Evolutionary conservation across 75 land plant species (phyloP).

Genomic region (Pinus tabuliformis): DNA sequence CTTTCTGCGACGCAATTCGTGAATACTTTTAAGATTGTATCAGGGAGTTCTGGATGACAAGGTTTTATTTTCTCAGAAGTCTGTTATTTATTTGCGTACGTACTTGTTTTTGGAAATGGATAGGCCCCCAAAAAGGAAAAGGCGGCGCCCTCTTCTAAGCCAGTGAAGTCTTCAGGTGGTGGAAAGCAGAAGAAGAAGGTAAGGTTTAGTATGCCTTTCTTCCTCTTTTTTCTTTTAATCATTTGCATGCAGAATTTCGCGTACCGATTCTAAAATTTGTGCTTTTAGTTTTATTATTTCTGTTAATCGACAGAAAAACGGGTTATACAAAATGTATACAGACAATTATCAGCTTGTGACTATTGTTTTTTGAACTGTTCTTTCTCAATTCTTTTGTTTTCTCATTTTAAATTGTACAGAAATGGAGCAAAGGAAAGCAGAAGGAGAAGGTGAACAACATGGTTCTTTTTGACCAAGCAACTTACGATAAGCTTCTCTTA

Average conservation of each 20-base stretch:
- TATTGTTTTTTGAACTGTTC: background rate
- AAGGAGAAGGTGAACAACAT: conserved; percentile 63
- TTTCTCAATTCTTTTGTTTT: background rate
- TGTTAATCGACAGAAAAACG: too few relatives aligned
- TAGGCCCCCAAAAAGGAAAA: conserved; percentile 65
- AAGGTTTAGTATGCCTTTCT: background rate
- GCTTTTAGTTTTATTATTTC: too few relatives aligned
- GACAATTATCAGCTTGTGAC: background rate
- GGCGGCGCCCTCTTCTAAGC: conserved; percentile 47
- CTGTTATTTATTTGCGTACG: too few relatives aligned
- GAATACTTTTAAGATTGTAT: too few relatives aligned
- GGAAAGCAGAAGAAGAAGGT: conserved; percentile 58
- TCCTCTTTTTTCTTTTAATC: background rate
- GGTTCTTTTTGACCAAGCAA: conserved; percentile 55
- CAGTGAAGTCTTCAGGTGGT: conserved; percentile 58
- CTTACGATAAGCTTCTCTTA: conserved; percentile 40
- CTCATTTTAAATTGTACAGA: conserved; percentile 8
- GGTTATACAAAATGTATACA: too few relatives aligned
- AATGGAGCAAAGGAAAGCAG: conserved; percentile 65
- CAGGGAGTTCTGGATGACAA: too few relatives aligned
- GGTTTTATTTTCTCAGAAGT: too few relatives aligned
- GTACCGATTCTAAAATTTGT: too few relatives aligned
- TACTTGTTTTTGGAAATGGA: too few relatives aligned
- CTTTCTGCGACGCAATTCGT: too few relatives aligned
- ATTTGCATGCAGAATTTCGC: background rate